Evolutionary conservation across 345 rosid species (phyloP), one percentile per base, ranked within the genome.

Genomic region (Corchorus capsularis): DNA sequence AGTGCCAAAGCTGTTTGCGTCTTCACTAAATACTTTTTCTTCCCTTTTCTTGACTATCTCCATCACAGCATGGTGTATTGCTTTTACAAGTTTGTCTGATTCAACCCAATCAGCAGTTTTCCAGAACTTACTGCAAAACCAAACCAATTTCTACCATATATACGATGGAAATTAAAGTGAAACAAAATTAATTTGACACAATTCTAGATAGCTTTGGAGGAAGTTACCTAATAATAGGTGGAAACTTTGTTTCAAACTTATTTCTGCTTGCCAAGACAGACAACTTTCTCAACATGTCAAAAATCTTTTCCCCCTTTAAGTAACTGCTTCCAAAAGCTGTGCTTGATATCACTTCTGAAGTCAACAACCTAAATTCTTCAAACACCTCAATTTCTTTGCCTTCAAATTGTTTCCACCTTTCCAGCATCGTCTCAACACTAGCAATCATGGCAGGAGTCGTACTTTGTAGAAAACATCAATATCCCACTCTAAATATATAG

Each of bases 311-410:
- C 37, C 86, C 87, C 68, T 84, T 83, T 61, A 69, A 11, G n/a
- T 84, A 85, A 65, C 81, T 84, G 68, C 88, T 84, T 37, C 88
- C 88, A 64, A 88, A 87, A 6, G 88, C 85, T 14, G 89, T 84
- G 76, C 85, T 80, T 12, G 87, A 83, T 63, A 86, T 84, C 41
- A 83, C 49, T 75, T 85, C 86, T 22, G 87, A 81, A 7, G 88
- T 88, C 32, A 88, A 75, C 8, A 83, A 2, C 64, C 54, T 88
- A 57, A 84, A 60, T 74, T 88, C 87, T 37, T 63, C 34, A 53
- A 32, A 65, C 43, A 39, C 43, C 43, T 39, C 43, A 3, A 2
- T 39, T 39, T 39, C 43, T 39, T 39, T 39, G 5, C 43, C 43
- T 39, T 39, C 43, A 39, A 39, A 39, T 6, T 39, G 43, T 39